Evolutionary conservation across 441 rosid species (phyloP).

Genomic region (Erodium chrysanthum): DNA sequence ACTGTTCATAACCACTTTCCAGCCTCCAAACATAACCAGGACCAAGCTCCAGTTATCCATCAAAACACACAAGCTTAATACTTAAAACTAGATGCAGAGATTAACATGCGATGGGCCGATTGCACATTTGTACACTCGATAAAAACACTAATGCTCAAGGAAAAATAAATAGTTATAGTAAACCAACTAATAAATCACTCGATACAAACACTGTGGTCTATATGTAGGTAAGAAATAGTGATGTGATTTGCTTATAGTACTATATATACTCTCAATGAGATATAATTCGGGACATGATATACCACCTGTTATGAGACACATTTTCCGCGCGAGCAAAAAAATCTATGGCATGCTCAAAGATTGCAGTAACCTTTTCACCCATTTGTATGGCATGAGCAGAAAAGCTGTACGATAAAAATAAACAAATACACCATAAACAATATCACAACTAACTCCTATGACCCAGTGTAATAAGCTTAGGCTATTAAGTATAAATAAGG

Average conservation of each 20-base stretch:
- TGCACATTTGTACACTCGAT: constrained; percentile 4
- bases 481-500: not conserved
- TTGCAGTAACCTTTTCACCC: constrained; percentile 81
- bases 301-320: constrained; percentile 51
- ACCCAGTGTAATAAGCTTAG: constrained; percentile 12
- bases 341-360: constrained; percentile 78
- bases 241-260: not conserved
- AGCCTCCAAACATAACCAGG: no score
- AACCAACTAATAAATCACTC: not conserved
- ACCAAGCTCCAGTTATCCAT: no score
- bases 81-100: not conserved
- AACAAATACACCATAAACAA: constrained; percentile 7
- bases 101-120: not conserved
- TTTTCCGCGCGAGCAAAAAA: constrained; percentile 71
- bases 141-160: not conserved
- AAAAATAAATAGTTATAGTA: not conserved
- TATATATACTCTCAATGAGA: constrained; percentile 8
- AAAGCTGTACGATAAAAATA: constrained; percentile 36
- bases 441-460: constrained; percentile 11
- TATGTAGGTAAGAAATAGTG: constrained; percentile 8
- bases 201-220: no score
- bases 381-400: constrained; percentile 91
- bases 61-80: no score
- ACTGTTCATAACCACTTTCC: no score
- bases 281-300: constrained; percentile 1